Conservation (phyloP, 2,329 filamentous ascomycete species). For the Macroventuria anomochaeta region DNA sequence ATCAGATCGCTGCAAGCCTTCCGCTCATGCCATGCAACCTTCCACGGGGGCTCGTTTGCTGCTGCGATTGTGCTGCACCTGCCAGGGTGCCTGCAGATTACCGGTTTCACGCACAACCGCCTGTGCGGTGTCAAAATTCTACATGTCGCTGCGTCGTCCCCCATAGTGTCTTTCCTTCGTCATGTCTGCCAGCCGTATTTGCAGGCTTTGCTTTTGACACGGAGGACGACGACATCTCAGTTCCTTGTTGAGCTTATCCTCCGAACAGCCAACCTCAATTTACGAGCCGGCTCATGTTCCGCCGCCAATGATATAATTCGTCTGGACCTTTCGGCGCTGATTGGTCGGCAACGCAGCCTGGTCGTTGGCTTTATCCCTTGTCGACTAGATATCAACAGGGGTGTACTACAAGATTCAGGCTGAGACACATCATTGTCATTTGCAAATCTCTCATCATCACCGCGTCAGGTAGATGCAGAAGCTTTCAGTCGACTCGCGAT, state of each 20-base stretch:
- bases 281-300: constrained; percentile 23
- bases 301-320: constrained; percentile 44
- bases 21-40: constrained; percentile 37
- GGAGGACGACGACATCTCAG: constrained; percentile 25
- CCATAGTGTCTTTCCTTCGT: constrained; percentile 2
- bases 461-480: constrained; percentile 13
- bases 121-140: constrained; percentile 29
- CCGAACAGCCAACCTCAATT: constrained; percentile 26
- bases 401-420: constrained; percentile 22
- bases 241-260: constrained; percentile 24
- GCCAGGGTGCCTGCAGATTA: constrained; percentile 26
- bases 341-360: constrained; percentile 26
- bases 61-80: constrained; percentile 32
- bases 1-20: constrained; percentile 42
- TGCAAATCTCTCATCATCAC: constrained; percentile 19
- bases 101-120: constrained; percentile 39
- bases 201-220: constrained; percentile 27
- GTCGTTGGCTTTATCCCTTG: constrained; percentile 20
- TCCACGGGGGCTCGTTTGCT: constrained; percentile 28
- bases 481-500: background rate
- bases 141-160: constrained; percentile 27
- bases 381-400: constrained; percentile 31
- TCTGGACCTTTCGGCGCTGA: constrained; percentile 21
- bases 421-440: constrained; percentile 31
- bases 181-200: constrained; percentile 7